Evolutionary conservation across 2,329 filamentous ascomycete species (phyloP).

Genomic region (Trichoderma sp.): DNA sequence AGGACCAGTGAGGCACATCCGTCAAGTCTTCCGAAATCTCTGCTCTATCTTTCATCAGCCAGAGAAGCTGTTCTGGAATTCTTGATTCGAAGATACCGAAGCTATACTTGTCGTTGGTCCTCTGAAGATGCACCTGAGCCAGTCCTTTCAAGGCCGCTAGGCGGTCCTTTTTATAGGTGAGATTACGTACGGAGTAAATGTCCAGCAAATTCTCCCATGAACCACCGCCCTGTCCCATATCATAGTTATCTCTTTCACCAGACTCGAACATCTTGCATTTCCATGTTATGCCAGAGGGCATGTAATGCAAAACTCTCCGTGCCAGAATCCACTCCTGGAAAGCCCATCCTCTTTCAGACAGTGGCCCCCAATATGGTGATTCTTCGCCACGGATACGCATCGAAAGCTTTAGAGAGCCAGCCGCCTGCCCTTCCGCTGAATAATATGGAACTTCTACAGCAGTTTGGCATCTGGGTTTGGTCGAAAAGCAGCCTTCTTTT

Average conservation of each 20-base stretch:
- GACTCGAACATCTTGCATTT: background rate
- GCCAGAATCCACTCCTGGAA: background rate
- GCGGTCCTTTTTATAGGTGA: background rate
- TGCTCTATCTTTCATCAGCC: background rate
- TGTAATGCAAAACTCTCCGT: background rate
- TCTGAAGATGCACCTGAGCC: background rate
- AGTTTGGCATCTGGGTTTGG: background rate
- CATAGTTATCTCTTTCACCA: no score
- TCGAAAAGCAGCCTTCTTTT: background rate
- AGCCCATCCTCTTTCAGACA: background rate
- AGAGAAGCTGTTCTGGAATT: background rate
- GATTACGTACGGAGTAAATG: no score
- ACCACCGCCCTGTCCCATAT: no score
- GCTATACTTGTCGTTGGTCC: background rate
- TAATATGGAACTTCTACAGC: background rate
- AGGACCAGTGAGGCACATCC: background rate
- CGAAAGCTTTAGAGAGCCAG: background rate
- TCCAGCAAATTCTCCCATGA: no score
- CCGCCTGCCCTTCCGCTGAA: fast-evolving
- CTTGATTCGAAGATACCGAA: background rate
- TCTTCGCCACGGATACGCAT: background rate
- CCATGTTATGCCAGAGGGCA: background rate
- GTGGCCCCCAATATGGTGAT: background rate
- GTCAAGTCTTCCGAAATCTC: background rate
- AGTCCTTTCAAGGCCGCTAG: background rate